phyloP scores from a whole-genome alignment of 257 asterid genomes.

The Plectranthus barbatus region DNA sequence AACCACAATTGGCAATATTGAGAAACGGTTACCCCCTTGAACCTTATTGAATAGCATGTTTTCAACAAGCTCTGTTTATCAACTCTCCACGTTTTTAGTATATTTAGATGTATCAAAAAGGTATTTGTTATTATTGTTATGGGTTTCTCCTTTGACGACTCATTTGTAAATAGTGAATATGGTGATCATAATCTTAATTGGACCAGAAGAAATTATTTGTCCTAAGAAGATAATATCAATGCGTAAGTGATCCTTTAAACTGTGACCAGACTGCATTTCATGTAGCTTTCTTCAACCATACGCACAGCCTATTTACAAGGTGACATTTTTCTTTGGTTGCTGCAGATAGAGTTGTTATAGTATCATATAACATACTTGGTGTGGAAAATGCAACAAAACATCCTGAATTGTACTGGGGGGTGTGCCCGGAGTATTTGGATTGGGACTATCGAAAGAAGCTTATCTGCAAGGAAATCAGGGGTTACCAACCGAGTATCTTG shows the following conservation, averaged over 20 bases:
- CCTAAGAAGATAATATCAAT: not conserved
- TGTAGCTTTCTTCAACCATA: not conserved
- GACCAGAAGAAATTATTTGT: not conserved
- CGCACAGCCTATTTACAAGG: not conserved
- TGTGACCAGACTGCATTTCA: not conserved
- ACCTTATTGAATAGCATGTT: not conserved
- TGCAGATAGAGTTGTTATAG: constrained; percentile 56
- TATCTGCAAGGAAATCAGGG: constrained; percentile 46
- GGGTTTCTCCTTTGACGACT: not conserved
- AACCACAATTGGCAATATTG: not conserved
- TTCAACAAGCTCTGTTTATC: not conserved
- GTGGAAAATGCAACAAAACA: constrained; percentile 61
- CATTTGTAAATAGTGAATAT: not conserved
- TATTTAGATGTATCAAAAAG: not conserved
- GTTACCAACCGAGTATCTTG: constrained; percentile 53
- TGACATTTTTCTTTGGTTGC: not conserved
- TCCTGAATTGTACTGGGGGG: constrained; percentile 48
- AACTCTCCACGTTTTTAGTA: not conserved
- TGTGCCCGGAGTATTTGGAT: constrained; percentile 41
- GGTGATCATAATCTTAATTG: not conserved
- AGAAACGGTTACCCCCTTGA: too few relatives aligned
- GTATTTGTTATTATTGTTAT: not conserved
- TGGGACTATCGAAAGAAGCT: constrained; percentile 68
- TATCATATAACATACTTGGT: constrained; percentile 78
- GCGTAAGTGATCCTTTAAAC: not conserved